phyloP scores from a whole-genome alignment of 352 stramenopile species.

The Phytophthora tubulina region DNA sequence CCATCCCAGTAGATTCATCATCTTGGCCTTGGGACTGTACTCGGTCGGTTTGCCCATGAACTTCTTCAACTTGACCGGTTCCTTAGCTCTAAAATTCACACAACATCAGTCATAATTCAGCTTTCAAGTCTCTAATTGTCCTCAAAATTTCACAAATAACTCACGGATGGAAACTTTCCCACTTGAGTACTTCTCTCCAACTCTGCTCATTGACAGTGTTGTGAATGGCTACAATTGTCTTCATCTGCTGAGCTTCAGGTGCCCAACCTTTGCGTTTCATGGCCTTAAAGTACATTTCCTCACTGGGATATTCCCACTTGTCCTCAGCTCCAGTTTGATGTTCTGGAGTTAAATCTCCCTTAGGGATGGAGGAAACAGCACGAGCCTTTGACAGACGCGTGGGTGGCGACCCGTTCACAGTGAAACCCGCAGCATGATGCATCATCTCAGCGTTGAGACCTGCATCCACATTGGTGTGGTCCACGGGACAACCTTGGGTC shows the following conservation, averaged over 20 bases:
- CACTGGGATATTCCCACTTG: constrained; percentile 97
- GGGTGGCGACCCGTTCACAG: constrained; percentile 38
- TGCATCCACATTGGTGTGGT: constrained; percentile 17
- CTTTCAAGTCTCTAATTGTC: no score
- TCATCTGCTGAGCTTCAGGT: constrained; percentile 92
- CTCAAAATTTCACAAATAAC: constrained; percentile 10
- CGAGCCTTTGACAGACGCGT: constrained; percentile 81
- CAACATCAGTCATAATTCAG: not conserved
- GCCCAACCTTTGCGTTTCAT: constrained; percentile 98
- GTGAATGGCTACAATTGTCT: constrained; percentile 97
- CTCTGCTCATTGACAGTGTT: constrained; percentile 98
- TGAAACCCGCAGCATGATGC: constrained; percentile 53
- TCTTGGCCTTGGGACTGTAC: constrained; percentile 94
- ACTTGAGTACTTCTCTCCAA: constrained; percentile 94
- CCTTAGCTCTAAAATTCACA: constrained; percentile 36
- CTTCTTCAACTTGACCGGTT: constrained; percentile 91
- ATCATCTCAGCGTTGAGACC: constrained; percentile 77
- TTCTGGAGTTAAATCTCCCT: constrained; percentile 82
- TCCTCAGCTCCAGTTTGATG: constrained; percentile 65
- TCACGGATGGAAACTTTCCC: constrained; percentile 84
- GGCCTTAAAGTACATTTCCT: constrained; percentile 98
- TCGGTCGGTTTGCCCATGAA: constrained; percentile 97
- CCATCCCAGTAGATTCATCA: constrained; percentile 89
- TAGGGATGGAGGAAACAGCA: constrained; percentile 95
- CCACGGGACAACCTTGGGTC: constrained; percentile 25